Evolutionary conservation across 2,329 filamentous ascomycete genomes (phyloP).

Genomic region (Pseudocercospora vitis): DNA sequence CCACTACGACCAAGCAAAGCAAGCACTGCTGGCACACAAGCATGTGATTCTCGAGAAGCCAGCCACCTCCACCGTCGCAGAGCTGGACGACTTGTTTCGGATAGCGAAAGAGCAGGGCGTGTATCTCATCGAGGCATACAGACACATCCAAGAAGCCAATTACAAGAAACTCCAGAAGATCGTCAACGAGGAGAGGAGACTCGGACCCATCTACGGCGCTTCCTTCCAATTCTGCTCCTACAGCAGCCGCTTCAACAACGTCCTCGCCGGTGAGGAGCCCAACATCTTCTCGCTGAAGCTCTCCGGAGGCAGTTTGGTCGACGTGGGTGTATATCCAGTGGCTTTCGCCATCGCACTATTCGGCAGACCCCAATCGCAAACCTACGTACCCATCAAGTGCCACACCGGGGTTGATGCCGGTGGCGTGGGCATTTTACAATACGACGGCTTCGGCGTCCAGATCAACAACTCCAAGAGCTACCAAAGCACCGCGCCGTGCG

Average conservation of each 20-base stretch:
- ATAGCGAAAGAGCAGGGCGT: constrained; percentile 44
- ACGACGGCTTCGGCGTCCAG: constrained; percentile 47
- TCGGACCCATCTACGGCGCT: constrained; percentile 48
- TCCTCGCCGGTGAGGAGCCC: constrained; percentile 48
- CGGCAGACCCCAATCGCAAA: constrained; percentile 43
- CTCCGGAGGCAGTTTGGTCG: constrained; percentile 50
- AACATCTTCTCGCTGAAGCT: constrained; percentile 53
- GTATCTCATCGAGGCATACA: constrained; percentile 51
- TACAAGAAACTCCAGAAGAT: constrained; percentile 46
- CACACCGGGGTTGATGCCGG: constrained; percentile 50
- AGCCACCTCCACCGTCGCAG: constrained; percentile 44
- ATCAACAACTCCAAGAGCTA: constrained; percentile 49
- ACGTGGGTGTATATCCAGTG: constrained; percentile 52
- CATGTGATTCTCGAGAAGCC: constrained; percentile 55
- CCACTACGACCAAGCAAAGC: constrained; percentile 49
- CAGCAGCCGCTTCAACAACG: constrained; percentile 49
- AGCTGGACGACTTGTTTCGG: constrained; percentile 47
- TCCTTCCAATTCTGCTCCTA: constrained; percentile 48
- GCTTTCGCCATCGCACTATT: constrained; percentile 51
- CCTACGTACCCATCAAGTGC: constrained; percentile 47
- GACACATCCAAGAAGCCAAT: constrained; percentile 53
- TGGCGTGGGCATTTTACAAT: constrained; percentile 46
- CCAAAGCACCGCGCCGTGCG: constrained; percentile 46
- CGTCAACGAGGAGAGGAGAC: constrained; percentile 38
- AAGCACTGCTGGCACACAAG: constrained; percentile 46